These are phyloP conservation scores for Cyberlindnera subsufficiens DNA, from an alignment of 805 yeast genomes.

Conservation along the genomic window DNA sequence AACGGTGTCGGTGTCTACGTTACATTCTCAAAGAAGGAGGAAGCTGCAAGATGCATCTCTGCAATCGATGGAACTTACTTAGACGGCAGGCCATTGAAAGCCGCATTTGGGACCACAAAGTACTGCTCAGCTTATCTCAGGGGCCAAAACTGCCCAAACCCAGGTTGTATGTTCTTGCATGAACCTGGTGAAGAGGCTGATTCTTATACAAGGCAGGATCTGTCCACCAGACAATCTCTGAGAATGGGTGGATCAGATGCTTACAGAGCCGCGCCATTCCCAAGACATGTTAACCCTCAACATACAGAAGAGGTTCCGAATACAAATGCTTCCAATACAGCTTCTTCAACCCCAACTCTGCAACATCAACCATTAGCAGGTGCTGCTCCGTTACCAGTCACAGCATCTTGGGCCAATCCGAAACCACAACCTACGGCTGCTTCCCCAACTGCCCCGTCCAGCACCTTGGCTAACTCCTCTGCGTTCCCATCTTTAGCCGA, in stretches of 20 bases:
- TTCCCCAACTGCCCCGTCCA: conserved; percentile 30
- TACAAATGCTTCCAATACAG: conserved; percentile 1
- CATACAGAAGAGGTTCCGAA: not conserved
- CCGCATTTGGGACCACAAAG: conserved; percentile 98
- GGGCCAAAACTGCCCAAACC: conserved; percentile 96
- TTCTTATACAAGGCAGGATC: conserved; percentile 84
- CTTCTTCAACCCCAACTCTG: conserved; percentile 3
- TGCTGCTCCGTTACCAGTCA: conserved; percentile 55
- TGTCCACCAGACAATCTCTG: conserved; percentile 68
- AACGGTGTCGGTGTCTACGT: conserved; percentile 94
- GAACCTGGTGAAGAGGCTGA: conserved; percentile 99
- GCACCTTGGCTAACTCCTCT: conserved; percentile 37
- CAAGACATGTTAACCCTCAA: conserved; percentile 5
- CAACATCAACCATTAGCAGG: conserved; percentile 17
- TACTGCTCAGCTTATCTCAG: conserved; percentile 94
- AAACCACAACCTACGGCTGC: conserved; percentile 7
- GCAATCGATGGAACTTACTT: conserved; percentile 90
- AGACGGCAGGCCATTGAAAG: conserved; percentile 85
- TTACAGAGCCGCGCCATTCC: conserved; percentile 13
- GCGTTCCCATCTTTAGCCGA: conserved; percentile 59
- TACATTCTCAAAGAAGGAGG: conserved; percentile 88
- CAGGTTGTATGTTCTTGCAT: conserved; percentile 97
- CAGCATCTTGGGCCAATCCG: conserved; percentile 59
- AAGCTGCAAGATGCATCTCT: conserved; percentile 87
- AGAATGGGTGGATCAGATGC: conserved; percentile 36